Percentiles rank a stretch among this genome's conserved stretches.
These are phyloP conservation scores for Ceratocystis destructans DNA, from an alignment of 2,329 filamentous ascomycete genomes.

Conservation along the genomic window DNA sequence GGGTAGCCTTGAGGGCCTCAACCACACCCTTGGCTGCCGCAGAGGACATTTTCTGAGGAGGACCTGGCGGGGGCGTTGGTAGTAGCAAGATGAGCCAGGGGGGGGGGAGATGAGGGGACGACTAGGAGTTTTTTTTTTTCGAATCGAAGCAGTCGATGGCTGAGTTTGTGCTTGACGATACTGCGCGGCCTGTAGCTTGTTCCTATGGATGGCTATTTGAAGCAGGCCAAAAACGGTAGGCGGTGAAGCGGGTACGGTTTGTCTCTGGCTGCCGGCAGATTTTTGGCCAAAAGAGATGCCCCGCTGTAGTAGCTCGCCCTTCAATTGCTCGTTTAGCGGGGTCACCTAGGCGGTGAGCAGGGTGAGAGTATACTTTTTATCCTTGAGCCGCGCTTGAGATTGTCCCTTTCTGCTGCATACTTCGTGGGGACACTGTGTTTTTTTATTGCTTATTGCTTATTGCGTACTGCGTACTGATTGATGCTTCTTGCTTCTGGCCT, in stretches of 20 bases:
- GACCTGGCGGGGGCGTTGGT: background rate
- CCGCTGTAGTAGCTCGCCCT: background rate
- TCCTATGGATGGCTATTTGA: background rate
- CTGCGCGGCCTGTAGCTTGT: background rate
- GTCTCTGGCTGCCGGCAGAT: background rate
- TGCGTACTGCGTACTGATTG: no score
- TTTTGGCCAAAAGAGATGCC: background rate
- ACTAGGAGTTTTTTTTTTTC: background rate
- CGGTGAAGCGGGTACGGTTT: background rate
- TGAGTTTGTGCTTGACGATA: background rate
- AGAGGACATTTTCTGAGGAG: slow-evolving; percentile 7
- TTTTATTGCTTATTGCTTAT: no score
- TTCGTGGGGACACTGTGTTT: background rate
- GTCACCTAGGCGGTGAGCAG: background rate
- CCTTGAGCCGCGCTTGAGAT: background rate
- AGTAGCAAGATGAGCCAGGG: background rate
- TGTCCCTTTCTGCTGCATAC: background rate
- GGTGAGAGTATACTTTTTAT: background rate
- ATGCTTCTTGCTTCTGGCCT: no score
- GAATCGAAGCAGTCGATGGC: background rate
- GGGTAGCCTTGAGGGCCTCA: slow-evolving; percentile 18
- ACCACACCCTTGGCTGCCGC: slow-evolving; percentile 15
- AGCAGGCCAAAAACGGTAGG: background rate
- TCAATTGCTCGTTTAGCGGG: background rate
- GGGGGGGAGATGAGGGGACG: background rate